Conservation (phyloP, 805 yeast genomes). For the Hanseniaspora vineae region DNA sequence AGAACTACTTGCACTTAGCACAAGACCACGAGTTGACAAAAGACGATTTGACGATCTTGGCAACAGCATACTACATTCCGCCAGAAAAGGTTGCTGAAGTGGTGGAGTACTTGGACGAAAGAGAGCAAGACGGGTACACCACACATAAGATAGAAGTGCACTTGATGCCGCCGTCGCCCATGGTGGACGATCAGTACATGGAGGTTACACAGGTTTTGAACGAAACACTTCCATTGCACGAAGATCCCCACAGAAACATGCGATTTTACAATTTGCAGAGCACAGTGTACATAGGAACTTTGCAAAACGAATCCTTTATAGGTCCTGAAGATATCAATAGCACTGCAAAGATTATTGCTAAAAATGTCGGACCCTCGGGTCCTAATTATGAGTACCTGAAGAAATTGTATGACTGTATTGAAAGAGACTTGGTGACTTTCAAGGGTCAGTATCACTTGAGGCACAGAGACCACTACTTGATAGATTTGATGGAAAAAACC, state of each 20-base stretch:
- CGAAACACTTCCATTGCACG: conserved; percentile 20
- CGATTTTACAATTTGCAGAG: conserved; percentile 32
- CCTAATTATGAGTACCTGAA: conserved; percentile 58
- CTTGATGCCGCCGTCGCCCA: conserved; percentile 22
- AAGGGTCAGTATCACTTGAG: conserved; percentile 6
- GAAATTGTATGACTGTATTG: conserved; percentile 37
- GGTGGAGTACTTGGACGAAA: conserved; percentile 53
- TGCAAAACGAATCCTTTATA: conserved; percentile 66
- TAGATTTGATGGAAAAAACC: conserved; percentile 16
- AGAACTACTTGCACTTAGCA: conserved; percentile 8
- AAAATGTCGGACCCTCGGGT: conserved; percentile 70
- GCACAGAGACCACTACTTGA: conserved; percentile 30
- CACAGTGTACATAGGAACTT: conserved; percentile 70
- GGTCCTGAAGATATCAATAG: conserved; percentile 58
- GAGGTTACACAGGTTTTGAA: conserved; percentile 1
- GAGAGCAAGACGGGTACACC: conserved; percentile 86
- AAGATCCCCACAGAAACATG: conserved; percentile 21
- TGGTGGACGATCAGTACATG: background rate
- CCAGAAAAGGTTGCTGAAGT: conserved; percentile 50
- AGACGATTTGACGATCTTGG: conserved; percentile 49
- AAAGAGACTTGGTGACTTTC: conserved; percentile 21
- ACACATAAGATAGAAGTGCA: conserved; percentile 54
- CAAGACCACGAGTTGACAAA: conserved; percentile 6
- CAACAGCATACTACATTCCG: conserved; percentile 73
- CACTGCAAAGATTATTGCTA: conserved; percentile 50